Percentiles rank a stretch among this genome's conserved stretches.
phyloP scores from a whole-genome alignment of 1,284 basidiomycete genomes.

The Cerioporus squamosus region DNA sequence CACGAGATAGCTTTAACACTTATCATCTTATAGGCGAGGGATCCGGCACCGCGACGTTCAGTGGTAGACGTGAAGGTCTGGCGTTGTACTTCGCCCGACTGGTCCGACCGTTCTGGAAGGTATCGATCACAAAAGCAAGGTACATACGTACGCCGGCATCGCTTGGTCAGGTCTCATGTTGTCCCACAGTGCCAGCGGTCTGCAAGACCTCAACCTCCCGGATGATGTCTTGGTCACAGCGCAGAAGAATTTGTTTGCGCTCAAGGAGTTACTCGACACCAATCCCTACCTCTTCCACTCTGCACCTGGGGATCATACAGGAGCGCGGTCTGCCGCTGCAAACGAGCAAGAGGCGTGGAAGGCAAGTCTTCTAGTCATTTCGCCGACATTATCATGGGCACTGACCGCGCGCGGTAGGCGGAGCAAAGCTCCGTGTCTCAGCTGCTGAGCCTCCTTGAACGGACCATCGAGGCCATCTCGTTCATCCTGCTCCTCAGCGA shows the following conservation, averaged over 20 bases:
- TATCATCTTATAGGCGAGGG: constrained; percentile 53
- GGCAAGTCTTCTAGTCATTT: constrained; percentile 42
- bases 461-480: constrained; percentile 90
- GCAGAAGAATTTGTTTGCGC: constrained; percentile 78
- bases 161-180: neutral
- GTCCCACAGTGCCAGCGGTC: constrained; percentile 31
- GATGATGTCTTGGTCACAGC: constrained; percentile 69
- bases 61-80: constrained; percentile 89
- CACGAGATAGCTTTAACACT: neutral
- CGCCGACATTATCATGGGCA: no score
- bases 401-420: constrained; percentile 47
- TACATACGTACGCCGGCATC: constrained; percentile 35
- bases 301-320: constrained; percentile 65
- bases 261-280: constrained; percentile 78
- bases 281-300: constrained; percentile 84
- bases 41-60: constrained; percentile 79
- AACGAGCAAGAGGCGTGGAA: constrained; percentile 85
- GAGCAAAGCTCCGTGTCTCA: constrained; percentile 84
- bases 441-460: constrained; percentile 73
- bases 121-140: constrained; percentile 71
- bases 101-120: constrained; percentile 87
- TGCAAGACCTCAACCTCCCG: constrained; percentile 60
- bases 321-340: constrained; percentile 54
- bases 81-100: constrained; percentile 87
- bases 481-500: constrained; percentile 93